phyloP scores from a whole-genome alignment of 345 rosid species.

The Theobroma cacao region DNA sequence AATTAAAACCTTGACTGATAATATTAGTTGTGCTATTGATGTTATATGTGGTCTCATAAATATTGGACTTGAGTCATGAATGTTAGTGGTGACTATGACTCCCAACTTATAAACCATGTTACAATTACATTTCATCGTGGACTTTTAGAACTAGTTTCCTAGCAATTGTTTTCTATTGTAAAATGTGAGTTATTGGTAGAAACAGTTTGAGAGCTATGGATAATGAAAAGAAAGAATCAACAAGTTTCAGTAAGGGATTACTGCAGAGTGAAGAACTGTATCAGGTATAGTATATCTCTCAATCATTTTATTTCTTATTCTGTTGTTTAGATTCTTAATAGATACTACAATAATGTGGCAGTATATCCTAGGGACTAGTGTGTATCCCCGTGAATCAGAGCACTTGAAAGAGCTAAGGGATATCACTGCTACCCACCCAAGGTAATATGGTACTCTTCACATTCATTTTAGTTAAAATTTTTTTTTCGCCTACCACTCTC shows the following conservation, averaged over 20 bases:
- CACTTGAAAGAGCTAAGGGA: slow-evolving; percentile 62
- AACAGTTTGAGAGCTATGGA: slow-evolving; percentile 26
- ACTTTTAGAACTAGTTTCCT: too few species aligned
- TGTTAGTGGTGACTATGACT: background rate
- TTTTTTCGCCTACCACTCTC: background rate
- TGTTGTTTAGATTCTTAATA: background rate
- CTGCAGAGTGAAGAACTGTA: slow-evolving; percentile 52
- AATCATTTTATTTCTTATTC: background rate
- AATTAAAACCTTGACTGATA: background rate
- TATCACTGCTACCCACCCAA: slow-evolving; percentile 51
- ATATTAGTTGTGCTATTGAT: background rate
- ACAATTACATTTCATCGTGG: background rate
- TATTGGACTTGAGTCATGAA: background rate
- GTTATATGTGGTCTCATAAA: background rate
- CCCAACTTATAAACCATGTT: background rate
- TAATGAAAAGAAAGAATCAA: slow-evolving; percentile 9
- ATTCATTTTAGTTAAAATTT: background rate
- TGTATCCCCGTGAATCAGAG: slow-evolving; percentile 66
- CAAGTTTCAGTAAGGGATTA: slow-evolving; percentile 31
- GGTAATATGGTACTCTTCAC: slow-evolving; percentile 7
- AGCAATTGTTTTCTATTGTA: background rate
- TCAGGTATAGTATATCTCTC: slow-evolving; percentile 27
- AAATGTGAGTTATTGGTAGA: background rate
- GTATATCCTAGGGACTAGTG: slow-evolving; percentile 69
- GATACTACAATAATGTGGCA: slow-evolving; percentile 19